Evolutionary conservation across 805 yeast species (phyloP), one percentile per base, ranked within the genome.

Genomic region (Wickerhamomyces rabaulensis): DNA sequence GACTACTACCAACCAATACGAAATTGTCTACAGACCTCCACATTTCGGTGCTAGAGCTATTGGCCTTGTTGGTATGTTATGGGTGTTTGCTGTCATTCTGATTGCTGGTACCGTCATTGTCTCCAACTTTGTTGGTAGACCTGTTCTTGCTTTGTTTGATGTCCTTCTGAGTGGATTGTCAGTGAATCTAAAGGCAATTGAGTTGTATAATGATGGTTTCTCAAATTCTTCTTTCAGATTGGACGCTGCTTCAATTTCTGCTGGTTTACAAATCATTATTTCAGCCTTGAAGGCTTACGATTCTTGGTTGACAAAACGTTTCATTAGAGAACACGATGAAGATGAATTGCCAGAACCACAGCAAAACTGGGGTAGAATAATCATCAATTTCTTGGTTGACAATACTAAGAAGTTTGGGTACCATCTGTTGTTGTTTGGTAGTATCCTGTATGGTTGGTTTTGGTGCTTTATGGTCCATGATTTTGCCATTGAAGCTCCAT

Each of bases 11-110:
- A 68, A 70, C 47, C 63, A 65, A 2, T 89, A 91, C 63, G 73
- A 78, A 2, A 78, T 91, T 25, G 97, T 91, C 3, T 95, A 91
- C 66, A 73, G 88, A 40, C 98, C 99, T 5, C 95, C 96, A 2
- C 54, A 74, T 42, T 87, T 92, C 63, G 74, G 80, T 43, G 27
- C 58, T 2, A 73, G 97, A 48, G 73, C 89, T 31, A 68, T 75
- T 20, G 23, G 48, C 0, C 52, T 71, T 26, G 54, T 78, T 26
- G 55, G 59, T 2, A 60, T 68, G 51, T 57, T 76, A 6, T 77
- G 80, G 78, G 47, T 70, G 1, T 73, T 70, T 52, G 72, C 82
- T 0, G 59, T 74, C n/a, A 15, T 61, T 1, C 39, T 69, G 22
- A 58, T 67, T 7, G 45, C 55, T 13, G 59, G 57, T 10, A 48